Evolutionary conservation across 192 early-diverging fungal genomes (phyloP).

Genomic region (Backusella australiensis): DNA sequence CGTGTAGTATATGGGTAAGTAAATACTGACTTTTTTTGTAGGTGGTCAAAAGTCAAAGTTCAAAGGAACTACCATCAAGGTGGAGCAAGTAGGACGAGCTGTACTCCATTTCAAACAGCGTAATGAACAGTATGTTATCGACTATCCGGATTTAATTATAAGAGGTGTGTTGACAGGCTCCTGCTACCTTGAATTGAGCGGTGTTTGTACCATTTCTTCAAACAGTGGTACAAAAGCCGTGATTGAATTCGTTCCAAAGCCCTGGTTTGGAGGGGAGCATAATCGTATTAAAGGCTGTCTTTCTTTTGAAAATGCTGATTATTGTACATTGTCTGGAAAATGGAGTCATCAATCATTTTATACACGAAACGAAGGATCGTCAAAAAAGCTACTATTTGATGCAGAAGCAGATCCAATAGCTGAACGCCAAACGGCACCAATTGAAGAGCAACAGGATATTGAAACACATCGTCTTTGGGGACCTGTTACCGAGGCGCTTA

Average conservation of each 20-base stretch:
- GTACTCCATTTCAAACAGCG: conserved; percentile 49
- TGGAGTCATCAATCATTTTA: conserved; percentile 32
- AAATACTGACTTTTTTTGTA: not conserved
- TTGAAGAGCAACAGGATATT: conserved; percentile 57
- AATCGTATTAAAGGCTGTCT: conserved; percentile 38
- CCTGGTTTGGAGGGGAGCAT: conserved; percentile 65
- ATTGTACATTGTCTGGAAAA: conserved; percentile 27
- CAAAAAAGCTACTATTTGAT: conserved; percentile 61
- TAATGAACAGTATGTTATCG: conserved; percentile 56
- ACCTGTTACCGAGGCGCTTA: conserved; percentile 60
- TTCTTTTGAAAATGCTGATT: conserved; percentile 7
- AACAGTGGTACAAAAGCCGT: conserved; percentile 50
- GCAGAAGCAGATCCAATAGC: conserved; percentile 56
- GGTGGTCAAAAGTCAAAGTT: conserved; percentile 60
- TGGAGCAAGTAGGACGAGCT: conserved; percentile 62
- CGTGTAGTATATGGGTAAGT: not conserved
- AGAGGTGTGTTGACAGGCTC: conserved; percentile 58
- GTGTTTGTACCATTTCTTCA: conserved; percentile 55
- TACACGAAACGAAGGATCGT: conserved; percentile 20
- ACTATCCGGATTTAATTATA: conserved; percentile 58
- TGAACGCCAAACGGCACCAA: conserved; percentile 54
- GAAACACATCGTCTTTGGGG: conserved; percentile 74
- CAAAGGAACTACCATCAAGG: conserved; percentile 61
- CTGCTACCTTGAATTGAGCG: conserved; percentile 62
- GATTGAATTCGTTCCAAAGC: conserved; percentile 60